Evolutionary conservation across 2,329 filamentous ascomycete genomes (phyloP).

Genomic region (Clarireedia monteithiana): DNA sequence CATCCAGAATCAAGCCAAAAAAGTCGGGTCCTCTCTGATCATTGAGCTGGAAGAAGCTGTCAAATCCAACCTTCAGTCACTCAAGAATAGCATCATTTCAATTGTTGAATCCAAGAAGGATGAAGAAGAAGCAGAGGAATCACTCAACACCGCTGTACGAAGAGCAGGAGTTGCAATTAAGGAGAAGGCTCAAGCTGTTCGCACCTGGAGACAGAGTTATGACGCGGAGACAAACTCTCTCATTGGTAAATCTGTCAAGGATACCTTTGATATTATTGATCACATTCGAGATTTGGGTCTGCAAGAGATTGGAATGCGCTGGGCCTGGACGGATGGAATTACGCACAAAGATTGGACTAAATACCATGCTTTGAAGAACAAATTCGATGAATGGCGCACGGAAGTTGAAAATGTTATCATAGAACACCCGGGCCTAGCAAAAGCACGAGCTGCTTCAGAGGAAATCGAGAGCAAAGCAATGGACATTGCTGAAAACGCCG

Average conservation of each 20-base stretch:
- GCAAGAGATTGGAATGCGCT: constrained; percentile 66
- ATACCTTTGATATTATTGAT: constrained; percentile 61
- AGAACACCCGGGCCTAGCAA: constrained; percentile 60
- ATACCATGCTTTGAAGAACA: constrained; percentile 79
- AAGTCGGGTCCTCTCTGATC: constrained; percentile 58
- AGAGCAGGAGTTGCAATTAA: constrained; percentile 53
- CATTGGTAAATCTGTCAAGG: constrained; percentile 50
- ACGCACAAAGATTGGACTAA: constrained; percentile 97
- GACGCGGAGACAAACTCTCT: constrained; percentile 49
- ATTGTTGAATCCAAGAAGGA: constrained; percentile 45
- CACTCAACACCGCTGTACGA: constrained; percentile 45
- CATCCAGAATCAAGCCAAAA: constrained; percentile 56
- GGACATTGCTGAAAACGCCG: constrained; percentile 68
- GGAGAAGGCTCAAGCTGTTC: constrained; percentile 54
- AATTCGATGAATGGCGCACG: constrained; percentile 76
- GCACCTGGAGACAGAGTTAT: constrained; percentile 54
- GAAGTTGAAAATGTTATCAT: constrained; percentile 73
- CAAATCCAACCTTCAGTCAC: constrained; percentile 51
- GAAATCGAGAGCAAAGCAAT: constrained; percentile 74
- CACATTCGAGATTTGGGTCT: constrained; percentile 60
- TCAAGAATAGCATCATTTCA: constrained; percentile 61
- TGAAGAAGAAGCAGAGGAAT: constrained; percentile 42
- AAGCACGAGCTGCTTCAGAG: constrained; percentile 59
- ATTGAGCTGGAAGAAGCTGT: constrained; percentile 60
- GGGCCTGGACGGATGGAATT: constrained; percentile 92